Evolutionary conservation across 2,329 filamentous ascomycete genomes (phyloP).

Genomic region (Cladosporium sp.): DNA sequence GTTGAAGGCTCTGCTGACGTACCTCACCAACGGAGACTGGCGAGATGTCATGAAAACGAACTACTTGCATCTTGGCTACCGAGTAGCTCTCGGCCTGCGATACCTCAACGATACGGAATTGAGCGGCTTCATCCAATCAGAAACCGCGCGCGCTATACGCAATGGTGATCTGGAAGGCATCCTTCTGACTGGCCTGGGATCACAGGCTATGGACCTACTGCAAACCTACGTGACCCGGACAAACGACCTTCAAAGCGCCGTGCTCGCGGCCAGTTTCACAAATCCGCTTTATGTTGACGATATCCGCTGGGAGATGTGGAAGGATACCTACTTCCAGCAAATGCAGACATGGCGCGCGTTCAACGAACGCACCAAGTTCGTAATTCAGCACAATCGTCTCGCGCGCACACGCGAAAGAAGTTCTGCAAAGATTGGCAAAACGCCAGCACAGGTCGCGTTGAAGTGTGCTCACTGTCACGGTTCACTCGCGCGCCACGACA

Average conservation of each 20-base stretch:
- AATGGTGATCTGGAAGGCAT: slow-evolving; percentile 72
- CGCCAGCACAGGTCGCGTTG: slow-evolving; percentile 64
- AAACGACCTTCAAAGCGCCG: slow-evolving; percentile 71
- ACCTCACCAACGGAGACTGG: slow-evolving; percentile 74
- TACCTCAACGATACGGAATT: slow-evolving; percentile 58
- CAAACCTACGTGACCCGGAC: slow-evolving; percentile 70
- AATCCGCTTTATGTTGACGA: slow-evolving; percentile 72
- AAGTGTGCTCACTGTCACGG: slow-evolving; percentile 69
- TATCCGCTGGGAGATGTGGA: slow-evolving; percentile 67
- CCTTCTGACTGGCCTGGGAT: slow-evolving; percentile 69
- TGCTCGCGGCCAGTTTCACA: slow-evolving; percentile 66
- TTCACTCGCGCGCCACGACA: slow-evolving; percentile 45
- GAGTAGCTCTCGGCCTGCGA: slow-evolving; percentile 64
- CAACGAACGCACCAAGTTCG: slow-evolving; percentile 69
- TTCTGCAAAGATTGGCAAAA: slow-evolving; percentile 54
- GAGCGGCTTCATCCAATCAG: slow-evolving; percentile 38
- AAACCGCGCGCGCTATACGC: slow-evolving; percentile 54
- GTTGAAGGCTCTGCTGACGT: slow-evolving; percentile 69
- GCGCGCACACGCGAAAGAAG: slow-evolving; percentile 56
- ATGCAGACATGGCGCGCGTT: slow-evolving; percentile 66
- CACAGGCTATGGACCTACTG: slow-evolving; percentile 66
- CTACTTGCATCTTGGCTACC: slow-evolving; percentile 67
- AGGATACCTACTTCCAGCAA: slow-evolving; percentile 66
- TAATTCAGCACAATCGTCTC: slow-evolving; percentile 66
- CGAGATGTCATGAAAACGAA: slow-evolving; percentile 63